Evolutionary conservation across 345 rosid genomes (phyloP).

Genomic region (Gossypium thurberi): DNA sequence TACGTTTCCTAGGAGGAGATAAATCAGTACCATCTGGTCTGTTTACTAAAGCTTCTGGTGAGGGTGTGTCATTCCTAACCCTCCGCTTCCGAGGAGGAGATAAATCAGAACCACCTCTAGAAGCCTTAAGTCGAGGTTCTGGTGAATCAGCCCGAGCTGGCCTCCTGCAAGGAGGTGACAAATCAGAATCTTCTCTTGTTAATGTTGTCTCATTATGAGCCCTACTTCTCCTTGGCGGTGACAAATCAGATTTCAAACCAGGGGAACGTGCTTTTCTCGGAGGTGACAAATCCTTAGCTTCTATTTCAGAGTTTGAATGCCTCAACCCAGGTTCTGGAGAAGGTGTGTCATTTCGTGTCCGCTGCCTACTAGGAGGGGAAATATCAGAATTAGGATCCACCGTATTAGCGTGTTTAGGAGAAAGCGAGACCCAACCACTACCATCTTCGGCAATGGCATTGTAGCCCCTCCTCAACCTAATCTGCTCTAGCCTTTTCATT

Average conservation of each 20-base stretch:
- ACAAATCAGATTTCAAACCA: slow-evolving; percentile 31
- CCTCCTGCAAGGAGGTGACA: slow-evolving; percentile 32
- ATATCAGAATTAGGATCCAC: slow-evolving; percentile 32
- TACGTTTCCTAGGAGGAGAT: slow-evolving; percentile 28
- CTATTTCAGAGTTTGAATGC: slow-evolving; percentile 20
- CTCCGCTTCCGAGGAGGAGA: slow-evolving; percentile 28
- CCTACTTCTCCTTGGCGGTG: slow-evolving; percentile 25
- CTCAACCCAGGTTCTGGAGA: slow-evolving; percentile 43
- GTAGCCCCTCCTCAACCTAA: slow-evolving; percentile 49
- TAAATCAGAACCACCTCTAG: slow-evolving; percentile 26
- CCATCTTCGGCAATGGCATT: slow-evolving; percentile 87
- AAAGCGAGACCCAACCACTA: slow-evolving; percentile 79
- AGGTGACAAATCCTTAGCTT: slow-evolving; percentile 47
- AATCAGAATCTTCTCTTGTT: slow-evolving; percentile 11
- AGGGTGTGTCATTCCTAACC: background rate
- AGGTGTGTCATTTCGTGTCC: slow-evolving; percentile 51
- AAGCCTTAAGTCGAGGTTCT: background rate
- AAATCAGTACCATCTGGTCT: slow-evolving; percentile 26
- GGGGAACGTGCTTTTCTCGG: slow-evolving; percentile 22
- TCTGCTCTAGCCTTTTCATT: slow-evolving; percentile 68
- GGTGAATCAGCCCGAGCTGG: background rate
- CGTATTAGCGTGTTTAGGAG: slow-evolving; percentile 22
- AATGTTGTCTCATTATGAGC: background rate
- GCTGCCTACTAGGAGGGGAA: slow-evolving; percentile 55
- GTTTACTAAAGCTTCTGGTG: background rate